These are phyloP conservation scores for Umbelopsis isabellina DNA, from an alignment of 192 early-diverging fungal species.

Conservation along the genomic window DNA sequence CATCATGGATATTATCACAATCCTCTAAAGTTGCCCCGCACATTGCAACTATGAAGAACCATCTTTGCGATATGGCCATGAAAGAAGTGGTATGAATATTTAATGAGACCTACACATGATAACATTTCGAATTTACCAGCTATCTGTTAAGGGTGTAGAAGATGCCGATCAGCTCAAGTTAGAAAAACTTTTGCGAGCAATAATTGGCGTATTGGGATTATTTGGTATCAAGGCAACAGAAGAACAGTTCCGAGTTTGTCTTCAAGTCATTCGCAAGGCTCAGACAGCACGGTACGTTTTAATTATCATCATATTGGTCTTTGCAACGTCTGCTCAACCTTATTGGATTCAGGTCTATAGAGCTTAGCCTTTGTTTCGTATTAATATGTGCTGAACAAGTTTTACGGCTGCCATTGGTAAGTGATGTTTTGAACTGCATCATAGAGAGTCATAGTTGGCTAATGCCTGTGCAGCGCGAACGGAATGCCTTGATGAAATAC, in stretches of 20 bases:
- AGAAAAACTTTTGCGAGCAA: conserved; percentile 27
- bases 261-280: conserved; percentile 24
- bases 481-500: conserved; percentile 17
- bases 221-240: conserved; percentile 35
- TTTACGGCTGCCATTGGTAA: not conserved
- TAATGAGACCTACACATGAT: not conserved
- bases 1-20: conserved; percentile 34
- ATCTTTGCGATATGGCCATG: conserved; percentile 24
- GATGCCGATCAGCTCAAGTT: conserved; percentile 17
- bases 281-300: conserved; percentile 26
- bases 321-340: not conserved
- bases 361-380: conserved; percentile 12
- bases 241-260: conserved; percentile 17
- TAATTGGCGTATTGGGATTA: conserved; percentile 31
- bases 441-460: not conserved
- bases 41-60: conserved; percentile 27
- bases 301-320: not conserved
- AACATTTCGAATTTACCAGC: not conserved
- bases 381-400: conserved; percentile 17
- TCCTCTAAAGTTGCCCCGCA: conserved; percentile 17
- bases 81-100: not conserved
- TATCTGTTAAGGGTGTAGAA: not conserved
- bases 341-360: not conserved
- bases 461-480: conserved; percentile 17
- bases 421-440: not conserved